Evolutionary conservation across 306 rosid species (phyloP), one percentile per base, ranked within the genome.

Genomic region (Pyrus bretschneideri): DNA sequence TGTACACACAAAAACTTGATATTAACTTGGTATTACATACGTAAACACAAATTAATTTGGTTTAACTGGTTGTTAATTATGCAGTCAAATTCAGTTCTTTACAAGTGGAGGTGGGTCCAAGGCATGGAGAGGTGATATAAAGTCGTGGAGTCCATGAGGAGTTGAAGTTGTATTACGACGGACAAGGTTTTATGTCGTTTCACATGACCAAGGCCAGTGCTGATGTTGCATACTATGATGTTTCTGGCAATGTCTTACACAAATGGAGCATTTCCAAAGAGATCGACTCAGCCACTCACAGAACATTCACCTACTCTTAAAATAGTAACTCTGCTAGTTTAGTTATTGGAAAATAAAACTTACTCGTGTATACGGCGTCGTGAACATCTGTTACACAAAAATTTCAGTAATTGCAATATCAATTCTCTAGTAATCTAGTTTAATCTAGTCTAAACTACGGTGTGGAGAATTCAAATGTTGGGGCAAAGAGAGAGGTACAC

Each of bases 61-160:
- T n/a, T 66, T 49, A 4, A 11, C 6, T 30, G 29, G 64, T n/a
- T 17, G 44, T 15, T 40, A 31, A 31, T 4, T 31, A 59, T 73
- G 84, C 89, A 93, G 97, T 52, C 78, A 71, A 78, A 67, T 94
- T 45, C 87, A 88, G 55, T 88, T 90, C 80, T 83, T 91, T 11
- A 94, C 98, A 12, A 94, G 97, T 72, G 97, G 96, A 4, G 96
- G 93, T 57, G 97, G 98, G 9, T 94, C 97, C 15, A 91, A 91
- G 86, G 89, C 98, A 81, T 94, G 97, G 98, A 83, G 78, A 76
- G 98, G 94, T 11, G 93, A 86, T 18, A 18, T 85, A 23, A 66
- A 86, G 30, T 4, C 69, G 57, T 74, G 72, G 72, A 67, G 62
- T 46, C 83, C 72, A 35, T n/a, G 73, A 82, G 49, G 93, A 81